Base-by-base conservation (phyloP, 2,329 filamentous ascomycete species). In the Ascomycota sp. region DNA sequence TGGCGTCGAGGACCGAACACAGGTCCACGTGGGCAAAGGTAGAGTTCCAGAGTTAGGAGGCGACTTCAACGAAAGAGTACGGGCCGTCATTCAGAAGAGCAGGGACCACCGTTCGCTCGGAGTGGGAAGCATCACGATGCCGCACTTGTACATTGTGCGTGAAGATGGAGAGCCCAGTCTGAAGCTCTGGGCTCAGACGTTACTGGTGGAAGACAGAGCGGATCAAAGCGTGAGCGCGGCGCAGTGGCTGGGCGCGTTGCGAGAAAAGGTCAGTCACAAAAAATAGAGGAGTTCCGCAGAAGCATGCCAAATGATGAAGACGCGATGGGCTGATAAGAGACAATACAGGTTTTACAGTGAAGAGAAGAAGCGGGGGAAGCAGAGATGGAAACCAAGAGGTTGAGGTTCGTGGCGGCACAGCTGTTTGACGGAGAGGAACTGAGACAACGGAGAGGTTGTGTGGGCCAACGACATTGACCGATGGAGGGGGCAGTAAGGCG, bases 131-230 rank as follows among this genome's bases (percentile, higher is more conserved):
- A 92, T 95, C 39, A 69, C 75, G n/a, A 71, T 91, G 36, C 89
- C 89, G 29, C 81, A 92, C 45, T 61, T 98, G 33, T 98, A 95
- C 50, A 66, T 95, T 42, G 78, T 95, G 36, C 74, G 85, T 43
- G 86, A 95, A 53, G 89, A 95, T 46, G 89, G 89, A 30, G 89
- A 98, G 56, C 89, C 89, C 21, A 86, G 80, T 44, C 59, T 98
- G 50, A 85, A 91, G 56, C 61, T 95, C 38, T 98, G 89, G 89
- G 89, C 89, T 27, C 86, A 94, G 62, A 94, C 89, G 26, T 62
- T 95, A 53, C 59, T 98, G 43, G 77, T 98, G 28, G 89, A 98
- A 55, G 89, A 98, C 55, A 66, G 86, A 40, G 82, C 86, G 32
- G 89, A 98, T 50, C 83, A 94, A 57, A 77, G 83, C 29, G 75